Percentiles rank a stretch among this genome's conserved stretches.
phyloP scores from a whole-genome alignment of 2,329 filamentous ascomycete species.

The Dactylellina leptospora region DNA sequence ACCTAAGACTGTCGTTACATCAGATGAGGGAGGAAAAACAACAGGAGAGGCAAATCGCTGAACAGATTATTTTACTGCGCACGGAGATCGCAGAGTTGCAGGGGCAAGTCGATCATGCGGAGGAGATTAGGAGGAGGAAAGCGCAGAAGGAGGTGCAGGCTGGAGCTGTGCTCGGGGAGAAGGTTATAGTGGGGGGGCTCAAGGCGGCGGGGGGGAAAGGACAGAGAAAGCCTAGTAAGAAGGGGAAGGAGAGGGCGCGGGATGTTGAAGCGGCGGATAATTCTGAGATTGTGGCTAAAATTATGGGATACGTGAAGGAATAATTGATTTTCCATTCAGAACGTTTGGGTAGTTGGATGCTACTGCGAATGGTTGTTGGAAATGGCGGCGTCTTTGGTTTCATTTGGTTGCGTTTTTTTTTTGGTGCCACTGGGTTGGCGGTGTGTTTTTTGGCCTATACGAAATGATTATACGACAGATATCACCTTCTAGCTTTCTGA shows the following conservation, averaged over 20 bases:
- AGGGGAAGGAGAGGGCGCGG: slow-evolving; percentile 44
- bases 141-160: neutral
- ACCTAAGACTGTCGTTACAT: slow-evolving; percentile 42
- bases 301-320: slow-evolving; percentile 38
- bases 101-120: slow-evolving; percentile 25
- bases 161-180: slow-evolving; percentile 1
- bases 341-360: no score
- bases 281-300: slow-evolving; percentile 24
- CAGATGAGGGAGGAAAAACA: slow-evolving; percentile 38
- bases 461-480: no score
- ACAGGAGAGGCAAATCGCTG: slow-evolving; percentile 38
- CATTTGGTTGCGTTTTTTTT: neutral
- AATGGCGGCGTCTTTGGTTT: neutral
- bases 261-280: slow-evolving; percentile 19
- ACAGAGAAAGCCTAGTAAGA: slow-evolving; percentile 38
- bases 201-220: slow-evolving; percentile 25
- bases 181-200: slow-evolving; percentile 11
- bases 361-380: no score
- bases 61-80: slow-evolving; percentile 44
- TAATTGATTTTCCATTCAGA: no score
- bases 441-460: neutral
- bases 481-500: no score
- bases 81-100: slow-evolving; percentile 31
- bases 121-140: slow-evolving; percentile 30
- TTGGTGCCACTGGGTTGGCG: neutral